Evolutionary conservation across 495 filamentous ascomycete species (phyloP), one percentile per base, ranked within the genome.

Genomic region (Elaphomyces granulatus): DNA sequence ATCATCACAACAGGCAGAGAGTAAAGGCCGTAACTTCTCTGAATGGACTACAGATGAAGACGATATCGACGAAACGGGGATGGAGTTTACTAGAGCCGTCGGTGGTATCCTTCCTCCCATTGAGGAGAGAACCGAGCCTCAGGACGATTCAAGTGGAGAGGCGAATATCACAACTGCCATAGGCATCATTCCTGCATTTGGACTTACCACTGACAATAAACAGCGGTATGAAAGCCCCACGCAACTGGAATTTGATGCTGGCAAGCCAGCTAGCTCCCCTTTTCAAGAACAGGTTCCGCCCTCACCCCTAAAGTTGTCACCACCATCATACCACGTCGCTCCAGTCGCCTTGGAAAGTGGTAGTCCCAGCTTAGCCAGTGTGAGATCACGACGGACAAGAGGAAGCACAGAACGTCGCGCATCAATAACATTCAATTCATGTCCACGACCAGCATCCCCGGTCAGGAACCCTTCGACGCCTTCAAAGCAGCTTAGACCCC

Each of bases 11-110:
- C 42, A 47, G 18, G 51, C 56, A 2, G 60, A 64, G 15, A 34
- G 45, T 3, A 50, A 52, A 23, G 45, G 37, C 9, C 54, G 48
- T 34, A 45, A 51, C 16, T 37, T 49, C 17, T 45, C 46, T 37
- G 52, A 45, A 30, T 50, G 40, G 40, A 26, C 37, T 37, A 43
- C 41, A 23, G 60, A 66, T n/a, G 61, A 61, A 9, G 61, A 56
- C 20, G 53, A 55, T 34, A 52, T 58, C 15, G 63, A 64, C 32
- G 68, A 64, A 28, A 55, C 59, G 48, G 66, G 67, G 4, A 83
- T 85, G 80, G 80, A 85, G 34, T 81, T 84, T 57, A 86, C 81
- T 4, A 60, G 75, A 23, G 77, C 79, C 0, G 60, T 85, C 45
- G 81, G 83, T 30, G 71, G 76, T 2, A 85, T 87, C 37, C 53